Conservation (phyloP, 352 stramenopile species). For the Globisporangium recalcitrans region DNA sequence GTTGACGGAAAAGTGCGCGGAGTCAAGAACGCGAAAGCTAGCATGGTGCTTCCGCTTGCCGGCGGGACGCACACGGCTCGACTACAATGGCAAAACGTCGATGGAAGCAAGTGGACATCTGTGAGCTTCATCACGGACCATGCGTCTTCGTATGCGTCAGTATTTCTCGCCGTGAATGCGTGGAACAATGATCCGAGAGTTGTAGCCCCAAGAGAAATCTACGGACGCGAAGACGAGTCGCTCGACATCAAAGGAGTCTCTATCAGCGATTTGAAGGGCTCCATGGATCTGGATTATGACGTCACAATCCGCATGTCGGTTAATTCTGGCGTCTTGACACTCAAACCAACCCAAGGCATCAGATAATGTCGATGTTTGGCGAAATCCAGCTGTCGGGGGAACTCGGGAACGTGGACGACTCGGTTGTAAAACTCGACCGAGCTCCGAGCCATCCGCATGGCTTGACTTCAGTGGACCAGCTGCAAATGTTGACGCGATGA, state of each 20-base stretch:
- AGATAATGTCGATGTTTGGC: conserved; percentile 48
- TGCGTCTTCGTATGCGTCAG: conserved; percentile 53
- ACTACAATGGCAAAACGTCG: conserved; percentile 75
- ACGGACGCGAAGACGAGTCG: conserved; percentile 42
- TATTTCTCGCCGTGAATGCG: conserved; percentile 61
- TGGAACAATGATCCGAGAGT: conserved; percentile 74
- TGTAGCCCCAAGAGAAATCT: conserved; percentile 26
- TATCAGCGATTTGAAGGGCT: conserved; percentile 43
- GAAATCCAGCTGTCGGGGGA: conserved; percentile 30
- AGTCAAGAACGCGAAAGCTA: conserved; percentile 67
- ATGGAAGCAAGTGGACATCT: conserved; percentile 54
- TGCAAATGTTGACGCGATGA: conserved; percentile 25
- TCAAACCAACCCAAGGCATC: conserved; percentile 52
- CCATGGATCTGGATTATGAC: conserved; percentile 55
- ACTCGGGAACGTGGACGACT: conserved; percentile 11
- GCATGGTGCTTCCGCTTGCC: conserved; percentile 51
- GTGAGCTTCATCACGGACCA: conserved; percentile 73
- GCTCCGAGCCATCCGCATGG: conserved; percentile 22
- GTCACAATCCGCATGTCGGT: conserved; percentile 56
- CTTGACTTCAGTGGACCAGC: conserved; percentile 36
- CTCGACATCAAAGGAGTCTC: conserved; percentile 34
- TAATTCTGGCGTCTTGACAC: conserved; percentile 44
- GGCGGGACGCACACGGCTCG: conserved; percentile 55
- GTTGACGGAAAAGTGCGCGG: conserved; percentile 62
- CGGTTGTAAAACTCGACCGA: conserved; percentile 23